Evolutionary conservation across 2,329 filamentous ascomycete genomes (phyloP).

Genomic region (Fusarium sp.): DNA sequence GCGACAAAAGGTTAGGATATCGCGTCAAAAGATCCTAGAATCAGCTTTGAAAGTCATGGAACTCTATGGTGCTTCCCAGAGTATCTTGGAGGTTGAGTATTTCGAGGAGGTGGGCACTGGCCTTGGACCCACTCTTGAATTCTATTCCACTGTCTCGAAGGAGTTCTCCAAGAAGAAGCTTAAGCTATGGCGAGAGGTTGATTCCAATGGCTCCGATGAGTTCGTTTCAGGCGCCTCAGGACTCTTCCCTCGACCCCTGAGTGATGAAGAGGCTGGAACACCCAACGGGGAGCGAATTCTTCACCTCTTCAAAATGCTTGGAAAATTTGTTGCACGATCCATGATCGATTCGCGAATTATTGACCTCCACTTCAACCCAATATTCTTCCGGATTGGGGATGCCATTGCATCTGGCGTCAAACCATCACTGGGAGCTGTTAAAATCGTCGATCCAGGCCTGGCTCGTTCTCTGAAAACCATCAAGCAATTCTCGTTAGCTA

Average conservation of each 20-base stretch:
- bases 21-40: constrained; percentile 92
- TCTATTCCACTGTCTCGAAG: constrained; percentile 96
- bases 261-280: constrained; percentile 77
- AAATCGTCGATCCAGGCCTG: constrained; percentile 87
- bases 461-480: constrained; percentile 88
- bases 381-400: constrained; percentile 95
- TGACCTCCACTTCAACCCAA: constrained; percentile 96
- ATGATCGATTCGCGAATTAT: constrained; percentile 99
- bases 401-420: constrained; percentile 72
- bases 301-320: constrained; percentile 90
- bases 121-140: constrained; percentile 93
- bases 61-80: constrained; percentile 95
- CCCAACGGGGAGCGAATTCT: constrained; percentile 90
- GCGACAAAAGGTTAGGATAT: constrained; percentile 98
- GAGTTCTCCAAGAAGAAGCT: constrained; percentile 98
- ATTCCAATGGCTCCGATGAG: constrained; percentile 78
- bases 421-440: constrained; percentile 89
- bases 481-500: constrained; percentile 86
- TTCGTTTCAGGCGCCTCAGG: constrained; percentile 88
- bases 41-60: constrained; percentile 99
- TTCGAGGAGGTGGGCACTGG: constrained; percentile 99
- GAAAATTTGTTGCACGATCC: constrained; percentile 96
- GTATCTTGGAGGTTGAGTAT: constrained; percentile 96
- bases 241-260: constrained; percentile 92
- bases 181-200: constrained; percentile 95